phyloP scores from a whole-genome alignment of 1,284 basidiomycete genomes.

The Meira miltonrushii region DNA sequence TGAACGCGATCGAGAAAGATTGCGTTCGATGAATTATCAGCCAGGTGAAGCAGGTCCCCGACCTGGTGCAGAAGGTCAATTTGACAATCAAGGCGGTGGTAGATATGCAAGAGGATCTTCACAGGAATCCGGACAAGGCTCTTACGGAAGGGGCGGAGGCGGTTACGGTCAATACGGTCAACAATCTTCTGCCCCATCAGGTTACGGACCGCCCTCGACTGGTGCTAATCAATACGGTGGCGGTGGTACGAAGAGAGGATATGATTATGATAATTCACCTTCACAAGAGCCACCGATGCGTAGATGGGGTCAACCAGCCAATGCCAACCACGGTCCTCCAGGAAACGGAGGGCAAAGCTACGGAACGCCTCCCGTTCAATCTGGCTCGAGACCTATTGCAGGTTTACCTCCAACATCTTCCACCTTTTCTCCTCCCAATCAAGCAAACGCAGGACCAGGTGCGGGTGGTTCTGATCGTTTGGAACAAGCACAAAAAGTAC shows the following conservation, averaged over 20 bases:
- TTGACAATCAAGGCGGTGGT: neutral
- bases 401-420: slow-evolving; percentile 10
- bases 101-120: neutral
- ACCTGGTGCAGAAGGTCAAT: neutral
- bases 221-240: neutral
- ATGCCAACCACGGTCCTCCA: neutral
- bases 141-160: no score
- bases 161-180: neutral
- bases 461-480: slow-evolving; percentile 30
- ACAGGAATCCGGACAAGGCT: neutral
- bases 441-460: slow-evolving; percentile 8
- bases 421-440: slow-evolving; percentile 7
- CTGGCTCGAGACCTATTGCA: neutral
- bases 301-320: neutral
- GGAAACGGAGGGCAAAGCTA: slow-evolving; percentile 18
- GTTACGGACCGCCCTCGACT: neutral
- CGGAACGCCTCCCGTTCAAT: neutral
- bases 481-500: slow-evolving; percentile 52
- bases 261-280: neutral
- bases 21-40: neutral
- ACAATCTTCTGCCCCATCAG: neutral
- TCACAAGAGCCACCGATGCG: slow-evolving; percentile 8
- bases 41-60: neutral
- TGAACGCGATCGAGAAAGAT: neutral
- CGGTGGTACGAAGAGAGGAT: slow-evolving; percentile 1